phyloP scores from a whole-genome alignment of 805 yeast species.

The Pichia sporocuriosa region DNA sequence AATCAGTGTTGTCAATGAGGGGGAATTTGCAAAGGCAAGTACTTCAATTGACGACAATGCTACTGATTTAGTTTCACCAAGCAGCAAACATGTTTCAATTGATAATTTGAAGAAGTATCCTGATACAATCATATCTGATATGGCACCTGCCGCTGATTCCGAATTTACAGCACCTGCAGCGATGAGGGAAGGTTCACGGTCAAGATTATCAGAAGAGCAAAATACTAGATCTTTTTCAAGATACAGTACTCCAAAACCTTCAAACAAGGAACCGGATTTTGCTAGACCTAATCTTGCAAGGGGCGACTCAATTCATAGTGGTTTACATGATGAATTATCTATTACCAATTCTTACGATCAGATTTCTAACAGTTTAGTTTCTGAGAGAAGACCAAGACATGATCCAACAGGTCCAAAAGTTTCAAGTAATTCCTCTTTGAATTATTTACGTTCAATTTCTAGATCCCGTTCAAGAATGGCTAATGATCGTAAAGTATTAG shows the following conservation, averaged over 20 bases:
- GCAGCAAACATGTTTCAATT: conserved; percentile 9
- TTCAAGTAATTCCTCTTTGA: conserved; percentile 34
- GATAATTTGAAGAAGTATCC: conserved; percentile 9
- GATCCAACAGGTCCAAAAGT: conserved; percentile 27
- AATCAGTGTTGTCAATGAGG: conserved; percentile 28
- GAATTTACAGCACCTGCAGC: conserved; percentile 39
- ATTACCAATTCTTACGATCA: conserved; percentile 6
- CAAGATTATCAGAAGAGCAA: conserved; percentile 23
- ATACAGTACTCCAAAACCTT: conserved; percentile 1
- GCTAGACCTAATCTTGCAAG: conserved; percentile 62
- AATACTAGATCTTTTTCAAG: conserved; percentile 18
- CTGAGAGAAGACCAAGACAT: conserved; percentile 36
- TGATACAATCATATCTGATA: conserved; percentile 29
- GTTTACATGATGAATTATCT: conserved; percentile 34
- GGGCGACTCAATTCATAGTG: conserved; percentile 69
- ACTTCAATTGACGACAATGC: conserved; percentile 12
- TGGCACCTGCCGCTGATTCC: conserved; percentile 33
- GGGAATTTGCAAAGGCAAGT: conserved; percentile 18
- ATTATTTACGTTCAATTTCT: conserved; percentile 59
- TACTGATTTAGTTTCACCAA: conserved; percentile 9
- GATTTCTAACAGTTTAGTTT: conserved; percentile 25
- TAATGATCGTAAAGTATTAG: conserved; percentile 29
- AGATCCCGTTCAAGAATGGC: conserved; percentile 53
- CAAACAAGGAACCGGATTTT: not conserved
- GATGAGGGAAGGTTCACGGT: conserved; percentile 36